Evolutionary conservation across 495 filamentous ascomycete species (phyloP), one percentile per base, ranked within the genome.

Genomic region (Aspergillus wentii): DNA sequence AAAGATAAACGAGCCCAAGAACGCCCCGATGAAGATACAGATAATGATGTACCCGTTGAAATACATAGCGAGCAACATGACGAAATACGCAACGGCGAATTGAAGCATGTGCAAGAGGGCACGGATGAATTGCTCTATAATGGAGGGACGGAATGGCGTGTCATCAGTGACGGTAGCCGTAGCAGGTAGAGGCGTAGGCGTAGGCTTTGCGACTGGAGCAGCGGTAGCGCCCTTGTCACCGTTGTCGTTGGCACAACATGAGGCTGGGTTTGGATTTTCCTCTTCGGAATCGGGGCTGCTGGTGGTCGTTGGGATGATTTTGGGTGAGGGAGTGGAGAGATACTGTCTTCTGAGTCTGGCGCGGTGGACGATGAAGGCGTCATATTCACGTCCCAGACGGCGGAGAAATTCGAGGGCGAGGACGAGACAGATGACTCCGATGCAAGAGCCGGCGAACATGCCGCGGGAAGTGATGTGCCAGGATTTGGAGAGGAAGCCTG

Each of bases 51-150:
- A 83, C 18, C 68, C 80, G 36, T 83, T 83, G 57, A 74, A 83
- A 32, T 78, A 82, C 74, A 81, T 80, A 5, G 76, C 74, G n/a
- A 75, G 58, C 37, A 88, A 54, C 81, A 86, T 85, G 38, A 86
- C 56, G 49, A 85, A 74, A 49, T 86, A 88, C 11, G 80, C 82
- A 4, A 82, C 71, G 0, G 75, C 78, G 49, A 87, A 85, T 44
- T 85, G 82, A 14, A 76, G 5, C 65, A 75, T 80, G 48, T 86
- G 78, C 17, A 89, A 42, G 20, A 72, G 23, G 0, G 81, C 75
- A 2, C 83, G 74, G n/a, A 83, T 47, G 3, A 63, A 49, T 43
- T 87, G 83, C 51, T 86, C 75, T 10, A 67, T 39, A 2, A 74
- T 19, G 3, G 52, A 71, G 0, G 76, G 79, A 3, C 75, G 65